Base-by-base conservation (phyloP, 495 filamentous ascomycete genomes). In the Aspergillus conjunctus region DNA sequence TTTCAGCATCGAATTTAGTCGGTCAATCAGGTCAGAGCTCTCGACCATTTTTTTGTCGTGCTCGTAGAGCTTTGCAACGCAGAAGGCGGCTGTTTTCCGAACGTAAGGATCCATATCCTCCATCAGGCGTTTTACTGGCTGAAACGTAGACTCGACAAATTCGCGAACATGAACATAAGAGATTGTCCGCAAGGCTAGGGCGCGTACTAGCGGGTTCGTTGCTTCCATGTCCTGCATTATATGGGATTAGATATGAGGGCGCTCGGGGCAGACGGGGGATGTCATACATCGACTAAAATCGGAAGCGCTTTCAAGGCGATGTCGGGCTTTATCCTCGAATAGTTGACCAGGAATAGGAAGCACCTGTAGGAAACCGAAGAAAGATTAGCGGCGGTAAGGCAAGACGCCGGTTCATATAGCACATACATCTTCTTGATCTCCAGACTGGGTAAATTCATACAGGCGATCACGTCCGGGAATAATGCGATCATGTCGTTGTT, bases 351-450 rank as follows among this genome's bases (percentile, higher is more conserved):
- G 72, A 92, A 99, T 54, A 99, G 77, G 73, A 98, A 99, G 77
- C 94, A 97, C 93, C 93, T 97, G 59, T 30, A 45, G 58, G 30
- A 64, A 17, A 4, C 37, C 8, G 34, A 50, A 18, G 5, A 12
- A 9, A 43, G 65, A 63, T 74, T 61, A 74, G 75, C 10, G 34
- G 54, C 57, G 46, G 64, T 56, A 32, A n/a, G 14, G 26, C 33
- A 26, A 5, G 17, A 56, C 18, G 21, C 18, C 32, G 1, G 10
- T 12, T 30, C 21, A 26, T 39, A 33, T 49, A 45, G 6, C 32
- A 68, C 89, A 62, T 80, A 96, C 94, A 99, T 99, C 82, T 99
- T 99, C 85, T 99, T 99, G 77, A 99, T 97, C 80, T 99, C 94
- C 71, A 98, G 77, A 65, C 88, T 93, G 46, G 88, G 88, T 56